phyloP scores from a whole-genome alignment of 768 basidiomycete genomes.

The Hortiboletus campestris region DNA sequence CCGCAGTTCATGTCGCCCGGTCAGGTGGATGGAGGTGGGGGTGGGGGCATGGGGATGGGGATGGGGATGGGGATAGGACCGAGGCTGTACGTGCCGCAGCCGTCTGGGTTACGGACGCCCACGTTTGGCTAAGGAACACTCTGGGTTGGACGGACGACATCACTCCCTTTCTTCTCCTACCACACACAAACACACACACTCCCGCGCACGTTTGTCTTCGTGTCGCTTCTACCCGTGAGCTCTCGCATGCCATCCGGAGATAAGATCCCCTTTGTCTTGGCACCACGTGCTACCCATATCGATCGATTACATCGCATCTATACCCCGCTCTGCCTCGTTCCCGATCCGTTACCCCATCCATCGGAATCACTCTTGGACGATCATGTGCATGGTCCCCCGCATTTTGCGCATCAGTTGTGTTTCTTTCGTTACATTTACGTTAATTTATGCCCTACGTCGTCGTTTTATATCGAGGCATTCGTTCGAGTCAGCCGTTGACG shows the following conservation, averaged over 20 bases:
- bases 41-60: neutral
- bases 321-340: neutral
- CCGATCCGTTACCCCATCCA: neutral
- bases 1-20: slow-evolving; percentile 25
- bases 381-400: neutral
- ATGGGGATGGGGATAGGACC: slow-evolving; percentile 3
- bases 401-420: neutral
- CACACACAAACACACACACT: neutral
- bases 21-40: slow-evolving; percentile 10
- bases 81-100: slow-evolving; percentile 25
- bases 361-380: neutral
- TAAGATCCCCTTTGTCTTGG: neutral
- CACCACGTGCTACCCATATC: neutral
- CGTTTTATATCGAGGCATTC: too few relatives aligned
- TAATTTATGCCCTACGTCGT: too few relatives aligned
- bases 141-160: neutral
- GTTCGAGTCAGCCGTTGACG: too few relatives aligned
- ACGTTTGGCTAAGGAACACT: slow-evolving; percentile 20
- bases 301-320: neutral
- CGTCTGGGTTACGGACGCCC: slow-evolving; percentile 27
- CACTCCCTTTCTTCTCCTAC: neutral
- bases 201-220: neutral
- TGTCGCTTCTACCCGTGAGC: neutral
- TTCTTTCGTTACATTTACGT: neutral
- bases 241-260: too few relatives aligned